These are phyloP conservation scores for Tolypocladium amazonense DNA, from an alignment of 2,329 filamentous ascomycete species.

Conservation along the genomic window DNA sequence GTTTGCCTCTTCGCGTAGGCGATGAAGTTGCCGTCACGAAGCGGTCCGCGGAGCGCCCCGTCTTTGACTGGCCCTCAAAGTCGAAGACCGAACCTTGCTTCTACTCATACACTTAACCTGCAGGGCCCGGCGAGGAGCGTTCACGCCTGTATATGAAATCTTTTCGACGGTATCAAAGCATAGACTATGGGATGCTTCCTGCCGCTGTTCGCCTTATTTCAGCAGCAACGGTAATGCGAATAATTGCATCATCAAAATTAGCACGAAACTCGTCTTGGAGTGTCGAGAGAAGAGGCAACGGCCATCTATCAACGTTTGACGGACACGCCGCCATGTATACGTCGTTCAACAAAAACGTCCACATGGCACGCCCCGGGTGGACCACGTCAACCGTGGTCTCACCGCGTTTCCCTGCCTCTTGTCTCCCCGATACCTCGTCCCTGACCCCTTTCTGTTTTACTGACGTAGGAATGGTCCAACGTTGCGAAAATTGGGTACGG, in stretches of 20 bases:
- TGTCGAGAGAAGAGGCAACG: background rate
- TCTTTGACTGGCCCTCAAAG: conserved; percentile 38
- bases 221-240: background rate
- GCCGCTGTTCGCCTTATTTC: background rate
- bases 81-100: conserved; percentile 11
- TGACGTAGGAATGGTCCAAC: background rate
- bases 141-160: background rate
- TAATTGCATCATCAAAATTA: background rate
- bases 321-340: background rate
- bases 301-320: background rate
- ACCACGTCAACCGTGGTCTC: background rate
- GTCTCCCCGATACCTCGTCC: background rate
- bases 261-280: background rate
- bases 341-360: background rate
- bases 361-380: background rate
- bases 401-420: background rate
- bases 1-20: conserved; percentile 36
- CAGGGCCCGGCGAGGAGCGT: background rate
- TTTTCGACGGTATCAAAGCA: background rate
- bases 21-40: conserved; percentile 43
- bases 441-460: background rate
- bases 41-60: conserved; percentile 38
- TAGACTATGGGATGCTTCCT: too few relatives aligned
- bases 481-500: background rate
- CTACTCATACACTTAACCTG: conserved; percentile 9